Base-by-base conservation (phyloP, 192 early-diverging fungal species). In the Rhizoclosmatium globosum region DNA sequence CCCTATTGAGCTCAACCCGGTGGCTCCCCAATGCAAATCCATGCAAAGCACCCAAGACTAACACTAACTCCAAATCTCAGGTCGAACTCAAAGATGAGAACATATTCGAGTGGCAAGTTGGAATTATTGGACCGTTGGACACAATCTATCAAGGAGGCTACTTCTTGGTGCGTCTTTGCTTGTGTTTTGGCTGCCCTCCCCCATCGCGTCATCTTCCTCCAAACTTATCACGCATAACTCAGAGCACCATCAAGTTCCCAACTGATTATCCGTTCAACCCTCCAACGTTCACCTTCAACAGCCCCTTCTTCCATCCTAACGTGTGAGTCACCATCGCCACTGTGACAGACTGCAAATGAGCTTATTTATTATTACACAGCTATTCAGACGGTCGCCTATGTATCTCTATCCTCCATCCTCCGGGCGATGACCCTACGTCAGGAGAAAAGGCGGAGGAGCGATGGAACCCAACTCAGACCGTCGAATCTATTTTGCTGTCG, bases 381-480 rank as follows among this genome's bases (percentile, higher is more conserved):
- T 89, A 87, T 80, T 46, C 82, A 11, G 87, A 89, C 59, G 88
- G 87, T 44, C 76, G 80, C 19, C 75, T 90, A 3, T 90, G 89
- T 82, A 90, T 90, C 45, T 90, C 89, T 42, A 90, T 90, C 70
- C 84, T 90, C 3, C 89, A 90, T 75, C 86, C 89, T 13, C 88
- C 89, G 44, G 87, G 86, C 1, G 88, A 88, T 62, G 88, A 90
- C 62, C 87, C 90, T 7, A 82, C 60, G 39, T 92, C 91, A 50
- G 91, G 92, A n/a, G 94, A 94, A 71, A 84, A 80, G 50, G 91
- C 93, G 7, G 88, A 87, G 56, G 93, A 94, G 85, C 90, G 93
- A 67, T 94, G 94, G 94, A 94, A 94, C 81, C 94, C 94, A 7
- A 93, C 92, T 41, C 94, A 94, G 66, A 72, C 74, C 19, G 86